phyloP scores from a whole-genome alignment of 164 flowering plant species.

The Stephania yunnanensis region DNA sequence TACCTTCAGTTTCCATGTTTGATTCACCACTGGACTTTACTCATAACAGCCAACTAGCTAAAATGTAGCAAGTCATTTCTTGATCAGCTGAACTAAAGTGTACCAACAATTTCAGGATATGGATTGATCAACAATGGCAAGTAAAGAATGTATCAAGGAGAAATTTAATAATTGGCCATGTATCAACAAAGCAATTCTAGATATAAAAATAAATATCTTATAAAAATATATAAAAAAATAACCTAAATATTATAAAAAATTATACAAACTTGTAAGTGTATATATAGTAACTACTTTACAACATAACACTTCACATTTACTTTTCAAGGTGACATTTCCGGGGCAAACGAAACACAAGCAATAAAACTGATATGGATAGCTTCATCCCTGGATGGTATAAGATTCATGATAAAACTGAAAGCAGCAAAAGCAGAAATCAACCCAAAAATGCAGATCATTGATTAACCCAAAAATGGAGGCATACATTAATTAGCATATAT shows the following conservation, averaged over 20 bases:
- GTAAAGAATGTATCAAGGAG: background rate
- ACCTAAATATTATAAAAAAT: background rate
- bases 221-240: too few relatives aligned
- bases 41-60: background rate
- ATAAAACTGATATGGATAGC: background rate
- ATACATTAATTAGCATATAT: too few relatives aligned
- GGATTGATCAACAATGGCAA: too few relatives aligned
- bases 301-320: background rate
- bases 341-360: background rate
- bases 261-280: background rate
- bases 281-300: background rate
- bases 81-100: background rate
- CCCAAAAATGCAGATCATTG: too few relatives aligned
- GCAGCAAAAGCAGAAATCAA: too few relatives aligned
- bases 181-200: background rate
- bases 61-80: background rate
- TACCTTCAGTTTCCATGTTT: too few relatives aligned
- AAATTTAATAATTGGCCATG: background rate
- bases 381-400: background rate
- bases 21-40: too few relatives aligned
- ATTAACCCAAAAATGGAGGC: too few relatives aligned
- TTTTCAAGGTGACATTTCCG: background rate
- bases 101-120: background rate
- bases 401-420: too few relatives aligned
- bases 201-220: too few relatives aligned